Percentiles rank a stretch among this genome's conserved stretches.
phyloP scores from a whole-genome alignment of 2,329 filamentous ascomycete species.

The Parastagonospora avenae region DNA sequence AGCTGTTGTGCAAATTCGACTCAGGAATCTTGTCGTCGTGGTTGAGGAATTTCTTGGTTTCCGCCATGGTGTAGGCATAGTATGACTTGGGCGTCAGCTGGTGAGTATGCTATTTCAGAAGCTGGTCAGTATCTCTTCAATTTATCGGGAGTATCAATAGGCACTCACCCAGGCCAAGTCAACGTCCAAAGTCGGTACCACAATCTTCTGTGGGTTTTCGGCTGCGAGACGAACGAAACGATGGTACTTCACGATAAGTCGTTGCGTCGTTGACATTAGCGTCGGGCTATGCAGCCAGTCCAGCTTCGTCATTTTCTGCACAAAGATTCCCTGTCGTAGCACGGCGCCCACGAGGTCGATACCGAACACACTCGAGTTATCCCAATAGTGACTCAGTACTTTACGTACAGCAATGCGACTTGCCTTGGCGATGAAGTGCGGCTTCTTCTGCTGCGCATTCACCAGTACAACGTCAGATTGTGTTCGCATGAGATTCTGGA shows the following conservation, averaged over 20 bases:
- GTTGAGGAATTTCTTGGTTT: slow-evolving; percentile 67
- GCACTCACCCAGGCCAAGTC: slow-evolving; percentile 68
- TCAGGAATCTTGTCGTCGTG: slow-evolving; percentile 86
- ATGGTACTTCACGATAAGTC: slow-evolving; percentile 68
- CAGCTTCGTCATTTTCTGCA: slow-evolving; percentile 75
- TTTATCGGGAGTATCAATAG: not conserved
- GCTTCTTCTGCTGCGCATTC: slow-evolving; percentile 19
- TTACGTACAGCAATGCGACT: slow-evolving; percentile 58
- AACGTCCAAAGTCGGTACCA: slow-evolving; percentile 74
- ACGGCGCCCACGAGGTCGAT: slow-evolving; percentile 70
- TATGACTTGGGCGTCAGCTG: slow-evolving; percentile 71
- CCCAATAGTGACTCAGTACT: slow-evolving; percentile 75
- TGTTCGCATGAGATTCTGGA: slow-evolving; percentile 9
- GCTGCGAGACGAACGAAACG: slow-evolving; percentile 68
- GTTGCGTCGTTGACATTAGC: slow-evolving; percentile 65
- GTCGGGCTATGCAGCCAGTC: slow-evolving; percentile 79
- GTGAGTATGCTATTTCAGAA: slow-evolving; percentile 65
- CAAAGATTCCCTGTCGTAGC: slow-evolving; percentile 65
- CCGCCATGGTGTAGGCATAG: slow-evolving; percentile 59
- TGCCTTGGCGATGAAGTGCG: slow-evolving; percentile 10
- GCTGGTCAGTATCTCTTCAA: not conserved
- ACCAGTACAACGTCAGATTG: slow-evolving; percentile 44
- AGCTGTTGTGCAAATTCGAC: slow-evolving; percentile 64
- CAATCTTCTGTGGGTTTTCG: slow-evolving; percentile 52
- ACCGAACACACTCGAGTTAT: slow-evolving; percentile 67